Conservation (phyloP, 2,329 filamentous ascomycete genomes). For the Pseudogymnoascus sp. region DNA sequence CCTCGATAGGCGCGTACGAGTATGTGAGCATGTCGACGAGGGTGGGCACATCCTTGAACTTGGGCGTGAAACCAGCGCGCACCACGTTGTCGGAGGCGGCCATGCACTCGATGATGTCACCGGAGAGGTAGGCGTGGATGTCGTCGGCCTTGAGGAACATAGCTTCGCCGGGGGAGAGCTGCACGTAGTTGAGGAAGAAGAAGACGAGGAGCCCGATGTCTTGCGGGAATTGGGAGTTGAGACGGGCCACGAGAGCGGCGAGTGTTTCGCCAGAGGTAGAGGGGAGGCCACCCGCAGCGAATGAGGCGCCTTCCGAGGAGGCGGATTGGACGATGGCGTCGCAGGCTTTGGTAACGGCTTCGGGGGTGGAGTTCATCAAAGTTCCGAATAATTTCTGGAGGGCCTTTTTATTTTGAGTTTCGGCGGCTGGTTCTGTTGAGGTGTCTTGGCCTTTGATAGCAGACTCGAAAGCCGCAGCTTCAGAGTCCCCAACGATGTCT, state of each 20-base stretch:
- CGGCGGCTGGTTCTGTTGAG: constrained; percentile 29
- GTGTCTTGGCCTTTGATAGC: constrained; percentile 47
- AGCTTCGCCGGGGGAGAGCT: constrained; percentile 78
- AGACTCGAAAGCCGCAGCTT: constrained; percentile 46
- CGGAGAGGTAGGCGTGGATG: constrained; percentile 88
- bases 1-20: constrained; percentile 83
- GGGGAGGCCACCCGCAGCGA: constrained; percentile 63
- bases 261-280: constrained; percentile 61
- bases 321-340: constrained; percentile 64
- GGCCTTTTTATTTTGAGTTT: constrained; percentile 63
- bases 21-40: constrained; percentile 90
- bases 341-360: constrained; percentile 55
- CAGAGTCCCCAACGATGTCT: constrained; percentile 56
- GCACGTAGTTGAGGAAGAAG: constrained; percentile 96
- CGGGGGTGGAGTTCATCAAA: constrained; percentile 68
- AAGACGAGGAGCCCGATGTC: constrained; percentile 92
- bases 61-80: constrained; percentile 91
- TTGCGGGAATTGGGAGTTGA: constrained; percentile 74
- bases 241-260: constrained; percentile 64
- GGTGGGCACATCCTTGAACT: constrained; percentile 93
- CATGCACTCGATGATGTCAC: constrained; percentile 99
- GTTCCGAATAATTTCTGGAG: constrained; percentile 67
- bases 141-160: constrained; percentile 95
- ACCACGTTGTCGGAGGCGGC: constrained; percentile 98
- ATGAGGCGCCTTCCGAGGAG: constrained; percentile 56